phyloP scores from a whole-genome alignment of 1,284 basidiomycete genomes.

The Sanghuangporus sanghuang region DNA sequence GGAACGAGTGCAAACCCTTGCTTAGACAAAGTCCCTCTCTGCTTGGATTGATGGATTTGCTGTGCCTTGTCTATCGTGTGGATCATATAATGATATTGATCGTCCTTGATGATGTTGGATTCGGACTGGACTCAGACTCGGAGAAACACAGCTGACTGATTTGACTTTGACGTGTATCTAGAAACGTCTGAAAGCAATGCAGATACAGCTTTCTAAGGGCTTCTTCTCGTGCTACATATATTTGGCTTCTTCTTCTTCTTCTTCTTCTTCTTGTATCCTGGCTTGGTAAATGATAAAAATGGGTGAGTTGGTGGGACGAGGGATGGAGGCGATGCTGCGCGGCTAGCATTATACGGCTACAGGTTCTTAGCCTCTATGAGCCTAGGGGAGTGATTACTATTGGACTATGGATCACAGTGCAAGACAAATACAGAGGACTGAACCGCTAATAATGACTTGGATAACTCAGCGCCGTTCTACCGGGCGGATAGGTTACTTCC shows the following conservation, averaged over 20 bases:
- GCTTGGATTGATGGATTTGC: not conserved
- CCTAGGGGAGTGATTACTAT: not conserved
- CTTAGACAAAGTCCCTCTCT: not conserved
- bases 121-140: not conserved
- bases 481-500: not conserved
- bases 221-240: not conserved
- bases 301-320: not conserved
- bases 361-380: too few relatives aligned
- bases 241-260: not conserved
- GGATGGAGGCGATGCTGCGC: not conserved
- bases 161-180: constrained; percentile 7
- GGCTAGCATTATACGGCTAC: not conserved
- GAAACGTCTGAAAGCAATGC: not conserved
- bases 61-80: not conserved
- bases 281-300: not conserved
- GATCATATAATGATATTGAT: not conserved
- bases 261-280: not conserved
- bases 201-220: not conserved
- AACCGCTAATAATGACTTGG: not conserved
- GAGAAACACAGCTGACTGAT: not conserved
- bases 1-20: not conserved
- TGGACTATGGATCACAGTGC: not conserved
- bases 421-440: too few relatives aligned
- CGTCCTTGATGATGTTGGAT: too few relatives aligned
- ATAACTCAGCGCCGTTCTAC: not conserved